Evolutionary conservation across 2,329 filamentous ascomycete genomes (phyloP), one percentile per base, ranked within the genome.

Genomic region (Cercospora canescens): DNA sequence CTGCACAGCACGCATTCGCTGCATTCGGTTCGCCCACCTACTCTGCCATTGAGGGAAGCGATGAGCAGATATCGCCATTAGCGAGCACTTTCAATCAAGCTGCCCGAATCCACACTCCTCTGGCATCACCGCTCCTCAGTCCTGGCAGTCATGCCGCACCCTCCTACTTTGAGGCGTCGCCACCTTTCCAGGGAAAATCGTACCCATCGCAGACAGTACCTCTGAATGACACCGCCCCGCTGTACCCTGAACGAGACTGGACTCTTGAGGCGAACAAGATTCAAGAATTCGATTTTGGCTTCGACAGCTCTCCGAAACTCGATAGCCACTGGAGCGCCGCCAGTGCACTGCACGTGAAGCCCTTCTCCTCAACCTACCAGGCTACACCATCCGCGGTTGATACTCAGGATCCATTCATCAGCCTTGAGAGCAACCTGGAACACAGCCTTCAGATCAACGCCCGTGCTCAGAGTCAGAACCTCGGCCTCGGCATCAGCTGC

Each of bases 1-100:
- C 79, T 4, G 72, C 78, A 58, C 75, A 80, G 57, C 77, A 81
- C 56, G 60, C 69, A 32, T 75, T 74, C 62, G 71, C 73, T 76
- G 74, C 71, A 69, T 76, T 76, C 73, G 73, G 73, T 45, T 72
- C 71, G 35, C 69, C 71, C 16, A 63, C 69, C 39, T 69, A 66
- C 64, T 58, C 69, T 58, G 60, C 68, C 48, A 37, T 67, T 52
- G 64, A 67, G 65, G 63, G 70, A 26, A 73, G 70, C 60, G 73
- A 75, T 48, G 70, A 74, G 28, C 70, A 74, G 66, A 67, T 75
- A 21, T 76, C 71, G 48, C 74, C 74, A 9, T 66, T 76, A 65
- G 74, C 74, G 21, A 73, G 56, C 28, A 75, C 69, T 11, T 76
- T 76, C 63, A 71, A 74, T 56, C 74, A 74, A 6, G 70, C 74